Percentiles rank a stretch among this genome's conserved stretches.
Evolutionary conservation across 805 yeast species (phyloP).

Genomic region (Saccharomycopsis guyanensis): DNA sequence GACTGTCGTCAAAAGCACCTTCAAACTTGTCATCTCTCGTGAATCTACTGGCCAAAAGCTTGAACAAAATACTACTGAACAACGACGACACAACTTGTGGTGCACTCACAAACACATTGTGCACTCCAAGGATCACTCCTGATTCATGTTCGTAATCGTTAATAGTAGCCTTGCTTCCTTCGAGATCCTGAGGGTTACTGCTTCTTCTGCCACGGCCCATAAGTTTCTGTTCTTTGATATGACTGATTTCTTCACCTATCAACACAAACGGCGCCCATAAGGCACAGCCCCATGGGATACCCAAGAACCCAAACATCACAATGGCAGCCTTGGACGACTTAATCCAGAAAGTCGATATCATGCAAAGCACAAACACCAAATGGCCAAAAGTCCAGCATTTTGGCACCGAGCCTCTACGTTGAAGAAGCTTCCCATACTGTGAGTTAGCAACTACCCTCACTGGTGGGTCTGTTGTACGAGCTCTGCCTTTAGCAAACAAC

Average conservation of each 20-base stretch:
- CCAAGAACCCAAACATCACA: conserved; percentile 42
- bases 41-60: conserved; percentile 27
- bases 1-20: conserved; percentile 31
- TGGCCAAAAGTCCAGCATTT: conserved; percentile 46
- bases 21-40: conserved; percentile 22
- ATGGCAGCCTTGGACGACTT: conserved; percentile 36
- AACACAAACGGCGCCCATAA: conserved; percentile 62
- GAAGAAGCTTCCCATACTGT: neutral
- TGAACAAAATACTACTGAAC: conserved; percentile 40
- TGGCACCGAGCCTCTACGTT: conserved; percentile 28
- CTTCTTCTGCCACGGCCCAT: conserved; percentile 15
- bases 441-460: conserved; percentile 19
- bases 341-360: conserved; percentile 40
- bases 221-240: conserved; percentile 42
- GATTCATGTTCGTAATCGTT: conserved; percentile 42
- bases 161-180: neutral
- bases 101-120: conserved; percentile 49
- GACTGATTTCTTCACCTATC: conserved; percentile 48
- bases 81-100: conserved; percentile 50
- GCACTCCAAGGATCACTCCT: conserved; percentile 49
- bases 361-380: conserved; percentile 40
- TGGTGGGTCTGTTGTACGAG: conserved; percentile 18
- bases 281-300: conserved; percentile 59
- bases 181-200: neutral
- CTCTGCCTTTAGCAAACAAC: conserved; percentile 27